Percentiles rank a stretch among this genome's conserved stretches.
Conservation (phyloP, 2,329 filamentous ascomycete genomes). For the Ascosphaera aggregata region DNA sequence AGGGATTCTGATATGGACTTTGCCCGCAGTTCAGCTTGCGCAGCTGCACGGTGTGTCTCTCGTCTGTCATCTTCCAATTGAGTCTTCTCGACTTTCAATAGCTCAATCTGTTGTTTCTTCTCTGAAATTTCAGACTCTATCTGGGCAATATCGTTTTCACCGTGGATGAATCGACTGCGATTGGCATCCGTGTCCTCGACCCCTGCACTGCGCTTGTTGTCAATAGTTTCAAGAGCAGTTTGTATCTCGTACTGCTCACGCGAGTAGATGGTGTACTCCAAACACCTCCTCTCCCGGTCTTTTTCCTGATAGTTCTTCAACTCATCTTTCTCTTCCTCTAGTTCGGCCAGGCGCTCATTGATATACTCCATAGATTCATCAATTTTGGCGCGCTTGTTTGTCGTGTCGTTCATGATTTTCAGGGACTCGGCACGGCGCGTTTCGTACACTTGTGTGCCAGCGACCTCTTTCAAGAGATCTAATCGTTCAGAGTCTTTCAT, state of each 20-base stretch:
- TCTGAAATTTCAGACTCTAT: constrained; percentile 61
- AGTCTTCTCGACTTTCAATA: constrained; percentile 60
- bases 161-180: constrained; percentile 49
- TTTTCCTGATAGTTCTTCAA: constrained; percentile 84
- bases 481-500: constrained; percentile 93
- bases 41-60: constrained; percentile 54
- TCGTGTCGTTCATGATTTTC: constrained; percentile 93
- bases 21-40: constrained; percentile 66
- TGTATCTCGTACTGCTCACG: constrained; percentile 65
- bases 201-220: constrained; percentile 57
- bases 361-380: constrained; percentile 84
- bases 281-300: constrained; percentile 69
- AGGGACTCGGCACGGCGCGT: constrained; percentile 71
- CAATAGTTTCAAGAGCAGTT: constrained; percentile 57
- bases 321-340: constrained; percentile 96
- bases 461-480: constrained; percentile 88
- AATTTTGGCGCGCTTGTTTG: constrained; percentile 84
- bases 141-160: constrained; percentile 54
- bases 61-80: constrained; percentile 80
- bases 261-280: constrained; percentile 88
- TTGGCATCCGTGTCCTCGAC: constrained; percentile 68
- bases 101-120: constrained; percentile 59
- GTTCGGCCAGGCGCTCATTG: constrained; percentile 63
- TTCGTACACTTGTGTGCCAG: constrained; percentile 93
- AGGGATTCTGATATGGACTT: constrained; percentile 69